Percentiles rank a stretch among this genome's conserved stretches.
Conservation (phyloP, 2,329 filamentous ascomycete species). For the Didymella arachidicola region DNA sequence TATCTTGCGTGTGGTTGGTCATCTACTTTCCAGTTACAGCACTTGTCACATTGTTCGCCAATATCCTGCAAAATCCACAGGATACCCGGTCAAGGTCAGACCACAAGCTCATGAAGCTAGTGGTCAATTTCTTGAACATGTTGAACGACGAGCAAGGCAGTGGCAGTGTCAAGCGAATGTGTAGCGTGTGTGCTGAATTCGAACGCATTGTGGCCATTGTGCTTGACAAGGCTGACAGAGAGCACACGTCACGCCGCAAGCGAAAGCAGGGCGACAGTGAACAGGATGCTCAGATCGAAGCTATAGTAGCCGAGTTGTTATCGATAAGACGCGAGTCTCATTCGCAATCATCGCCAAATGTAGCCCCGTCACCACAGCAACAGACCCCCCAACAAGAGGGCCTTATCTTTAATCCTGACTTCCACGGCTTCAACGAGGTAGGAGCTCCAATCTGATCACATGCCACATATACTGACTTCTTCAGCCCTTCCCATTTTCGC, state of each 20-base stretch:
- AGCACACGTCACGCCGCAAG: conserved; percentile 80
- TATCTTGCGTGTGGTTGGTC: conserved; percentile 94
- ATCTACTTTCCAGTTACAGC: conserved; percentile 97
- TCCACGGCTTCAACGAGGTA: conserved; percentile 51
- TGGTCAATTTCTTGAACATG: conserved; percentile 90
- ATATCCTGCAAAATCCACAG: conserved; percentile 93
- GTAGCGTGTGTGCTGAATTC: conserved; percentile 93
- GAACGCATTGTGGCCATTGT: conserved; percentile 91
- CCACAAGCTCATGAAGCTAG: conserved; percentile 87
- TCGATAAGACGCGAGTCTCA: conserved; percentile 41
- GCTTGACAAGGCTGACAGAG: conserved; percentile 89
- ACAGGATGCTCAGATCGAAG: conserved; percentile 49
- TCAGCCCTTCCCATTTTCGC: conserved; percentile 51
- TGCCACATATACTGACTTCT: conserved; percentile 23
- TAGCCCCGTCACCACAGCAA: conserved; percentile 34
- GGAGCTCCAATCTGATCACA: not conserved
- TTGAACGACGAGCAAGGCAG: conserved; percentile 89
- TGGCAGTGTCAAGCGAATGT: conserved; percentile 90
- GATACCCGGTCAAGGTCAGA: conserved; percentile 89
- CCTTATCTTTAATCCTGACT: conserved; percentile 48
- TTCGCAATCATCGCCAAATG: conserved; percentile 23
- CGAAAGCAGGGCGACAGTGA: conserved; percentile 73
- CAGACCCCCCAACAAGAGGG: conserved; percentile 34
- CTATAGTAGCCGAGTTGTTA: conserved; percentile 47
- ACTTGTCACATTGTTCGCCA: conserved; percentile 92